Evolutionary conservation across 305 asterid genomes (phyloP).

Genomic region (Fraxinus greggii): DNA sequence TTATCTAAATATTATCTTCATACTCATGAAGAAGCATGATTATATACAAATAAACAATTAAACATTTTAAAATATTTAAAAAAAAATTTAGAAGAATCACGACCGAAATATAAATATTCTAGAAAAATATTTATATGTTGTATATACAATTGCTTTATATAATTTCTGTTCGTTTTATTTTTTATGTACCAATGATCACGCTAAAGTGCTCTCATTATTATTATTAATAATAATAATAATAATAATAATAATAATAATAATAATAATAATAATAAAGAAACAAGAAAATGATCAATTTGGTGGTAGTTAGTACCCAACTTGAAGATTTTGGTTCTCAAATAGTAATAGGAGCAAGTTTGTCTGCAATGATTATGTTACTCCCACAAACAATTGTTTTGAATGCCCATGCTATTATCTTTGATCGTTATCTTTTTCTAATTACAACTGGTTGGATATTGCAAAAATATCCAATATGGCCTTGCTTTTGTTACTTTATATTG

Average conservation of each 20-base stretch:
- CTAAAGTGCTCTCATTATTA: neutral
- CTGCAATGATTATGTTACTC: neutral
- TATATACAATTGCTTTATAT: neutral
- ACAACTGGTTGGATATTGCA: neutral
- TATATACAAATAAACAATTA: neutral
- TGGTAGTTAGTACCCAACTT: neutral
- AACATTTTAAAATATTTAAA: neutral
- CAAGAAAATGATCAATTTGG: neutral
- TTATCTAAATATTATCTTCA: neutral
- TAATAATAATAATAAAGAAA: no score
- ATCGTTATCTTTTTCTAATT: neutral
- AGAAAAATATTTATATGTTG: no score
- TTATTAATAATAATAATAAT: no score
- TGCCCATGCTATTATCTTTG: neutral
- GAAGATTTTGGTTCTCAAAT: neutral
- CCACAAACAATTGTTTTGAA: neutral
- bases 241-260: no score
- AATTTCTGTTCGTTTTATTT: neutral
- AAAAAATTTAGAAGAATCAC: neutral
- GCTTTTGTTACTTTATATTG: neutral
- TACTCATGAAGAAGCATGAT: neutral
- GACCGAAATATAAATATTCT: neutral
- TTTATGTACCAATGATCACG: neutral
- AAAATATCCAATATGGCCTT: neutral
- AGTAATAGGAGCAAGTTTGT: neutral